phyloP scores from a whole-genome alignment of 441 rosid species.

The Melastoma candidum region DNA sequence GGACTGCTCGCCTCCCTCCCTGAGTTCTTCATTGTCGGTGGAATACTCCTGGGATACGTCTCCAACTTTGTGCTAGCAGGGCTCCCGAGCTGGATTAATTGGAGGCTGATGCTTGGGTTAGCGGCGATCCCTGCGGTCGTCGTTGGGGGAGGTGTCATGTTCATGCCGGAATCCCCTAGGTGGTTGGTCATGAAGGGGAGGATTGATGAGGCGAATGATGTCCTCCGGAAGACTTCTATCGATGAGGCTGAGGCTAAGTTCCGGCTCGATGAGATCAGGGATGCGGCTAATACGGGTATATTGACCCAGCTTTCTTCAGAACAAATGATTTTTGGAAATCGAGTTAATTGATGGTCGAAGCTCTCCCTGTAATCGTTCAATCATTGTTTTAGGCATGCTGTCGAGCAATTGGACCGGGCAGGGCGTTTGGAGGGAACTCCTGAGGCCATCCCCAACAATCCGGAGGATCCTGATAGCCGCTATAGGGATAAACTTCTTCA shows the following conservation, averaged over 20 bases:
- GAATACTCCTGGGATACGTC: constrained; percentile 39
- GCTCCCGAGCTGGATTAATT: constrained; percentile 26
- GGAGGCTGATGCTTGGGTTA: constrained; percentile 51
- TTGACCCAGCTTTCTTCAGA: too few species aligned
- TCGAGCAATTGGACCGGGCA: constrained; percentile 18
- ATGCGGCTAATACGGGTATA: constrained; percentile 13
- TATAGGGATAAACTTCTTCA: constrained; percentile 53
- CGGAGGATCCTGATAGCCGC: constrained; percentile 46
- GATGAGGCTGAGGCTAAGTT: constrained; percentile 29
- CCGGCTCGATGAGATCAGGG: constrained; percentile 33
- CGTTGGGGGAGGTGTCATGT: constrained; percentile 28
- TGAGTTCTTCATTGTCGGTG: constrained; percentile 34
- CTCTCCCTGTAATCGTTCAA: too few species aligned
- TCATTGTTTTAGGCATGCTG: background rate
- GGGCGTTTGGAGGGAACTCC: constrained; percentile 40
- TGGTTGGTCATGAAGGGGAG: constrained; percentile 48
- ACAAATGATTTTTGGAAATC: too few species aligned
- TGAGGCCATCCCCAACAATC: constrained; percentile 29
- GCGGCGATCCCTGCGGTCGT: constrained; percentile 34
- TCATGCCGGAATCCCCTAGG: constrained; percentile 56
- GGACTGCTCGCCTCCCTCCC: constrained; percentile 47
- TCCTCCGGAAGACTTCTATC: constrained; percentile 28
- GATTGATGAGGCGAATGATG: constrained; percentile 29
- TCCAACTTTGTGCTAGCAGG: constrained; percentile 29
- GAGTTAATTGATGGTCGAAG: too few species aligned